These are phyloP conservation scores for Colletotrichum sp. DNA, from an alignment of 2,329 filamentous ascomycete genomes.

Conservation along the genomic window DNA sequence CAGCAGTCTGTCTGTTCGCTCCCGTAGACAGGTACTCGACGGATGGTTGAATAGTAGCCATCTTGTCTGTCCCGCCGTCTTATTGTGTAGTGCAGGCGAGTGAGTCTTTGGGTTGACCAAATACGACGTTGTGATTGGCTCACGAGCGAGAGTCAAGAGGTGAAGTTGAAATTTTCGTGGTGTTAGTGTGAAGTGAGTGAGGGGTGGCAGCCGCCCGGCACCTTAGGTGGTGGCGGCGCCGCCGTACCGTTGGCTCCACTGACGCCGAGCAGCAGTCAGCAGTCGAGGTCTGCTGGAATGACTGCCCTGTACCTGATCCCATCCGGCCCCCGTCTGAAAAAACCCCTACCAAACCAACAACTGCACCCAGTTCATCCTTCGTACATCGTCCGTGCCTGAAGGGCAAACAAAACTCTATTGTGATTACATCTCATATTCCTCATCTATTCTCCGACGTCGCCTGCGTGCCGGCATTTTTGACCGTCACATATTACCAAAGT, in stretches of 20 bases:
- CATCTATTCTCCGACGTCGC: slow-evolving; percentile 17
- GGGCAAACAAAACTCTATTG: slow-evolving; percentile 15
- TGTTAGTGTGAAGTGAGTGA: neutral
- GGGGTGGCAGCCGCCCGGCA: neutral
- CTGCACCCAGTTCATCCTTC: neutral
- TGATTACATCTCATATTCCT: slow-evolving; percentile 13
- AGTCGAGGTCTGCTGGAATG: neutral
- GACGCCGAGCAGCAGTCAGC: neutral
- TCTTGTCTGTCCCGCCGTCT: slow-evolving; percentile 9
- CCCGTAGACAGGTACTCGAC: slow-evolving; percentile 73
- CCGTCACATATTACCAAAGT: neutral
- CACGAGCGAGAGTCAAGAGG: neutral
- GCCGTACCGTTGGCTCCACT: slow-evolving; percentile 15
- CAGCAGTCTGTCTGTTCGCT: slow-evolving; percentile 87
- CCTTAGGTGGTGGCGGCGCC: neutral
- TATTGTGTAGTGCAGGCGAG: slow-evolving; percentile 20
- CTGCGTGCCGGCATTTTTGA: neutral
- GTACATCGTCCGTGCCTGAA: slow-evolving; percentile 4
- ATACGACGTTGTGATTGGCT: slow-evolving; percentile 41
- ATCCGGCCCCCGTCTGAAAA: neutral
- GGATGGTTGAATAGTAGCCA: slow-evolving; percentile 32
- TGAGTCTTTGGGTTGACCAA: slow-evolving; percentile 37
- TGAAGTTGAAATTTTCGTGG: slow-evolving; percentile 24
- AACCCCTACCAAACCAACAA: neutral
- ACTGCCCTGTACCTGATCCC: neutral